Conservation (phyloP, 2,329 filamentous ascomycete species). For the Pestalotiopsis sp. region DNA sequence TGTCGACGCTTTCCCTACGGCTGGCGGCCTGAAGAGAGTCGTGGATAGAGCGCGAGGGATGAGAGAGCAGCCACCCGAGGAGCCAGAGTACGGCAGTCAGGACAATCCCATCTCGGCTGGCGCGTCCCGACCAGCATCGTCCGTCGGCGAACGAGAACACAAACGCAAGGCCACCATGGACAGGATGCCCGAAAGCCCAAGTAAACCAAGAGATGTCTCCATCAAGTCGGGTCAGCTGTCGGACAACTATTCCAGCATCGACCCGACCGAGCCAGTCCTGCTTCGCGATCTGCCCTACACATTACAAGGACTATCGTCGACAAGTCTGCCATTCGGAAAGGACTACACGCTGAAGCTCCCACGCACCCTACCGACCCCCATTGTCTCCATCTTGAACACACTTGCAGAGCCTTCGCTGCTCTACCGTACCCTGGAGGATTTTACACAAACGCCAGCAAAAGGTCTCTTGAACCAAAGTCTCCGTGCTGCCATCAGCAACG, state of each 20-base stretch:
- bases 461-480: constrained; percentile 92
- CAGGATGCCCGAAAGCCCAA: constrained; percentile 19
- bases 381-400: constrained; percentile 85
- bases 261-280: constrained; percentile 67
- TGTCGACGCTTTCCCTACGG: constrained; percentile 3
- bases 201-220: constrained; percentile 50
- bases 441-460: constrained; percentile 78
- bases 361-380: constrained; percentile 75
- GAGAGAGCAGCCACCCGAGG: constrained; percentile 3
- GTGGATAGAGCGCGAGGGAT: constrained; percentile 2
- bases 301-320: constrained; percentile 87
- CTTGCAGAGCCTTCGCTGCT: constrained; percentile 93
- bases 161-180: constrained; percentile 28
- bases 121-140: constrained; percentile 16
- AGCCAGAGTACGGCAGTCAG: constrained; percentile 1
- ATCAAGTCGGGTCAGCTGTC: constrained; percentile 61
- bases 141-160: constrained; percentile 21
- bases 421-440: constrained; percentile 78
- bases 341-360: constrained; percentile 76
- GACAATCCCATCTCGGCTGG: constrained; percentile 21
- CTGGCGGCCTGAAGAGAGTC: constrained; percentile 7
- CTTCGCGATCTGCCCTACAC: constrained; percentile 88
- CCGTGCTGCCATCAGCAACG: constrained; percentile 80
- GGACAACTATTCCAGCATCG: constrained; percentile 57
- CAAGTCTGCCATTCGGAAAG: constrained; percentile 76